Percentiles rank a stretch among this genome's conserved stretches.
phyloP scores from a whole-genome alignment of 1,284 basidiomycete genomes.

The Tilletia walkeri region DNA sequence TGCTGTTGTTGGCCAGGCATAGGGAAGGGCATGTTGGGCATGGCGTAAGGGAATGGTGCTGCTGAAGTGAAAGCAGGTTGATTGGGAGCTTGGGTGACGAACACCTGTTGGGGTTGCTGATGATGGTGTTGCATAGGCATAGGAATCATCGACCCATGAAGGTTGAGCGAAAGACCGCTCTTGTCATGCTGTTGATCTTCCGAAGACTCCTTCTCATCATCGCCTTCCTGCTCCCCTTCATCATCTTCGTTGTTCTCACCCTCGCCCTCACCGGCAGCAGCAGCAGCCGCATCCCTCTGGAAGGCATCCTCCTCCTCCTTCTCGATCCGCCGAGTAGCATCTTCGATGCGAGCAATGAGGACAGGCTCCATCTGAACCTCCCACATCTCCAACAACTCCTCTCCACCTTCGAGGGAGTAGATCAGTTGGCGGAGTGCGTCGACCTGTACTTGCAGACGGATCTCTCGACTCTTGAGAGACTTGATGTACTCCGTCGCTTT shows the following conservation, averaged over 20 bases:
- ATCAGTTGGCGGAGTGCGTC: conserved; percentile 45
- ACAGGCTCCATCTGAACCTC: conserved; percentile 46
- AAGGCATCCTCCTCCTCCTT: conserved; percentile 35
- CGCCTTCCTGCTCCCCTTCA: conserved; percentile 30
- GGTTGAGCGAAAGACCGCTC: neutral
- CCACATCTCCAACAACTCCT: conserved; percentile 51
- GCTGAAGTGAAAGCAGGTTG: neutral
- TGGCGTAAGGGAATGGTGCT: neutral
- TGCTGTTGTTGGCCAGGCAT: neutral
- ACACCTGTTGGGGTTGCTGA: neutral
- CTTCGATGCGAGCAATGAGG: conserved; percentile 31
- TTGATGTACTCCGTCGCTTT: conserved; percentile 55
- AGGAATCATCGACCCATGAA: too few species aligned
- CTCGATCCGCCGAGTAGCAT: conserved; percentile 29
- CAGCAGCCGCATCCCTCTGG: conserved; percentile 25
- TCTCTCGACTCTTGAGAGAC: conserved; percentile 49
- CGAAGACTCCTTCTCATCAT: conserved; percentile 15
- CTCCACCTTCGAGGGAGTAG: conserved; percentile 48
- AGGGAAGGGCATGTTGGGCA: conserved; percentile 1
- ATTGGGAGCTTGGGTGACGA: neutral
- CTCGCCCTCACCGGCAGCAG: conserved; percentile 43
- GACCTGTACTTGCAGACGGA: conserved; percentile 44
- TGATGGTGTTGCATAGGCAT: too few species aligned
- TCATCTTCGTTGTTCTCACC: conserved; percentile 36
- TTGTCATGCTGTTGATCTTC: conserved; percentile 19